Base-by-base conservation (phyloP, 768 basidiomycete genomes). In the Suillus spraguei region DNA sequence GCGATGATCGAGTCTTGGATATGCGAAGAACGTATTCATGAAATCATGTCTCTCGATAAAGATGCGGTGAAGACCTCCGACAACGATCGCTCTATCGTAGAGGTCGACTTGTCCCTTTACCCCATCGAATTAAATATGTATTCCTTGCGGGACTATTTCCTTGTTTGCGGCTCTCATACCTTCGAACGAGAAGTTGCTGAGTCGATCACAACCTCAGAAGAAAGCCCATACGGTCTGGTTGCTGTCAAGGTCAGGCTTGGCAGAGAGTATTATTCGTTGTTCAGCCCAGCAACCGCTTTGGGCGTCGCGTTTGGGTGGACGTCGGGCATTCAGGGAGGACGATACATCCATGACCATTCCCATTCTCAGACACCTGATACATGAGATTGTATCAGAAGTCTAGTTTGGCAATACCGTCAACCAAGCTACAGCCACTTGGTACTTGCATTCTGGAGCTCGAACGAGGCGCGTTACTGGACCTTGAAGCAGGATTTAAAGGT, bases 1-100 rank as follows among this genome's bases (percentile, higher is more conserved):
- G 56, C 56, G 39, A 58, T 58, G 56, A 41, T 58, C 28, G 24
- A 58, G 39, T 41, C 56, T 32, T 58, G 56, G 56, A 58, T 58
- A 58, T 58, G 39, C 28, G 56, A 58, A 28, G 56, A 58, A 41
- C 56, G 56, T 10, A 24, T 58, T 11, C 20, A 58, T 20, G 56
- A 58, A 41, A 38, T 58, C 39, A 58, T 11, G 56, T 24, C 56
- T 1, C 56, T 58, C 39, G 39, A 28, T 41, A 58, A 42, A 41
- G 56, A 58, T 11, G 11, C 38, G 24, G 41, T 42, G 28, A 42
- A 58, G 32, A 13, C 56, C 39, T 41, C 56, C 11, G 1, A 5
- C 3, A 11, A 28, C 6, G 56, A 58, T 58, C 56, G 56, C 39
- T 58, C 39, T 17, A 39, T 58, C 41, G 39, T 58, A 41, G 56